Conservation (phyloP, 306 rosid species). For the Prunus salicina region DNA sequence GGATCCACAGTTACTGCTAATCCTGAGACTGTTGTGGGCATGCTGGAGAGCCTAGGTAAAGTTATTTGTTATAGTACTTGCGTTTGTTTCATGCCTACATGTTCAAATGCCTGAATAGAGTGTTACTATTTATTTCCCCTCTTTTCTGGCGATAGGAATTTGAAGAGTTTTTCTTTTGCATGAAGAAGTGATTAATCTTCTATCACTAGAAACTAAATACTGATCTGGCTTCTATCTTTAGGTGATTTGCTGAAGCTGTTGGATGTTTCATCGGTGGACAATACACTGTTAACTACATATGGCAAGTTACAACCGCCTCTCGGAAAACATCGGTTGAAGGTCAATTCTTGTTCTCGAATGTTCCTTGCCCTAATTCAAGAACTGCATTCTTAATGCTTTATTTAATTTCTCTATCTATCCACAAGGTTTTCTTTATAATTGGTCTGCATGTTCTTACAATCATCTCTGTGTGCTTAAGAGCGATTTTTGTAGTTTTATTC, state of each 20-base stretch:
- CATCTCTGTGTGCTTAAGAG: not conserved
- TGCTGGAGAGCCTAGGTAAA: conserved; percentile 90
- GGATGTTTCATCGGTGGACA: conserved; percentile 70
- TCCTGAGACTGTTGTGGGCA: conserved; percentile 95
- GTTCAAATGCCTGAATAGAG: not conserved
- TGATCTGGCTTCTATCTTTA: conserved; percentile 35
- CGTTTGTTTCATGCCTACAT: not conserved
- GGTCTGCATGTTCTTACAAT: conserved; percentile 3
- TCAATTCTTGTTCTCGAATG: conserved; percentile 23
- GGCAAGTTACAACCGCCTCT: conserved; percentile 97
- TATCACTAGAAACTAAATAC: not conserved
- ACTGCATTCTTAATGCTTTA: not conserved
- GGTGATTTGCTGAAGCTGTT: conserved; percentile 88
- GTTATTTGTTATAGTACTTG: conserved; percentile 10
- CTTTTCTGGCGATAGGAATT: not conserved
- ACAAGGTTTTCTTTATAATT: not conserved
- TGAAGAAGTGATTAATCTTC: not conserved
- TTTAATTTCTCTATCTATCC: not conserved
- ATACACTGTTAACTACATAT: conserved; percentile 70
- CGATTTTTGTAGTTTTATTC: conserved; percentile 10
- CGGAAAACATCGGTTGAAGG: conserved; percentile 97
- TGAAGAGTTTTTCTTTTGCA: not conserved
- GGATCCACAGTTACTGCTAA: conserved; percentile 63
- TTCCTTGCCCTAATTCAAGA: not conserved
- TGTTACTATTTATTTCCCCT: not conserved